Base-by-base conservation (phyloP, 2,329 filamentous ascomycete genomes). In the Bretziella fagacearum region DNA sequence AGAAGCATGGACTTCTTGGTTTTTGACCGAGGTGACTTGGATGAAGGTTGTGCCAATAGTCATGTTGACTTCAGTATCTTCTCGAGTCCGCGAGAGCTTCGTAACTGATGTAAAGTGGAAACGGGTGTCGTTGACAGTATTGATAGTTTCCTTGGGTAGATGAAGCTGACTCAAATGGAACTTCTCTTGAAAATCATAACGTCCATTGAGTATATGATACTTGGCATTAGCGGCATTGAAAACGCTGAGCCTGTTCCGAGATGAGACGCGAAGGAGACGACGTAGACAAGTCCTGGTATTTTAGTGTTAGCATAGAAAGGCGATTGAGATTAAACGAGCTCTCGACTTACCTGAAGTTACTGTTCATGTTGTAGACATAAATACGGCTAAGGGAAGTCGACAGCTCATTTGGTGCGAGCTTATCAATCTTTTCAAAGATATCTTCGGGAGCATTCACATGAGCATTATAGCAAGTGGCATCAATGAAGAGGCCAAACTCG, bases 341-440 rank as follows among this genome's bases (percentile, higher is more conserved):
- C 10, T 11, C 5, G 27, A 47, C 63, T 52, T 61, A 73, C 70
- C 73, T 70, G 58, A 79, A 81, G 8, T 75, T 71, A 55, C 73
- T 80, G 55, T 82, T 82, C 77, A 81, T 81, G 56, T 82, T 82
- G 60, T 82, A 81, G 13, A 82, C 67, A 53, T 81, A 82, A 33
- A 80, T 67, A 30, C 76, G 67, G 1, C 70, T 65, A 3, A 81
- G 62, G 50, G 77, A 73, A 44, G 66, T 67, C 1, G 70, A 67
- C 37, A 81, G 58, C 54, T 82, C 78, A 0, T 67, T 66, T 0
- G 78, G 77, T 3, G 73, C 76, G 2, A 82, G 65, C 8, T 71
- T 61, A 55, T 81, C 76, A 6, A 80, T 61, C 54, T 71, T 78
- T 46, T 71, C 72, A 55, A 81, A 77, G 2, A 81, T 60, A 15